Conservation (phyloP, 306 rosid species). For the Citrullus mucosospermus region DNA sequence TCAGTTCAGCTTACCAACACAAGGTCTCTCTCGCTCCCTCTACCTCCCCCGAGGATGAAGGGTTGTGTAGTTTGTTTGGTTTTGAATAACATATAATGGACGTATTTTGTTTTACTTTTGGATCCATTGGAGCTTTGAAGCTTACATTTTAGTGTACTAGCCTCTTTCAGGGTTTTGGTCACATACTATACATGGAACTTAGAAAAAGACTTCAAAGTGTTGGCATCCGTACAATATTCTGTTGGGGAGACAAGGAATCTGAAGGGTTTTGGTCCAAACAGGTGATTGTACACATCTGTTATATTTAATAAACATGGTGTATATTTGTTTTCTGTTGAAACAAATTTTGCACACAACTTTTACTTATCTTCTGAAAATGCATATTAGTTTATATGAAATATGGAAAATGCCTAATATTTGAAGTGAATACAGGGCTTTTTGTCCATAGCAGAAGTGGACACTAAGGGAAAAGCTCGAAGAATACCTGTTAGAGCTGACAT, state of each 20-base stretch:
- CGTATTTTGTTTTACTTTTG: not conserved
- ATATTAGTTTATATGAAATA: not conserved
- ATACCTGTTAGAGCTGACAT: slow-evolving; percentile 68
- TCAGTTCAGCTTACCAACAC: slow-evolving; percentile 40
- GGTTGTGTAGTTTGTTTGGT: not conserved
- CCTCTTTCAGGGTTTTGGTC: slow-evolving; percentile 65
- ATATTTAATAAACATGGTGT: not conserved
- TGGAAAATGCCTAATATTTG: not conserved
- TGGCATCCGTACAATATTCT: slow-evolving; percentile 64
- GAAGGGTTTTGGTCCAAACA: slow-evolving; percentile 88
- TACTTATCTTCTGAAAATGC: not conserved
- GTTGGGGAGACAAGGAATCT: slow-evolving; percentile 95
- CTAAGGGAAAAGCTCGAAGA: slow-evolving; percentile 56
- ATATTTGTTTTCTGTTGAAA: not conserved
- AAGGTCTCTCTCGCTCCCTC: slow-evolving; percentile 33
- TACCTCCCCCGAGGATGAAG: not conserved
- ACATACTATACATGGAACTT: slow-evolving; percentile 46
- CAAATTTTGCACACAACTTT: not conserved
- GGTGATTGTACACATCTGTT: slow-evolving; percentile 17
- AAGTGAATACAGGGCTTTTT: slow-evolving; percentile 50
- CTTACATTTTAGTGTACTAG: not conserved
- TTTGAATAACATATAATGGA: not conserved
- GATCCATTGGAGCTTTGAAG: not conserved
- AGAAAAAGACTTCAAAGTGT: slow-evolving; percentile 59
- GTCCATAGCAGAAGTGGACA: slow-evolving; percentile 67